Percentiles rank a stretch among this genome's conserved stretches.
Conservation (phyloP, 2,329 filamentous ascomycete species). For the Nigrospora oryzae region DNA sequence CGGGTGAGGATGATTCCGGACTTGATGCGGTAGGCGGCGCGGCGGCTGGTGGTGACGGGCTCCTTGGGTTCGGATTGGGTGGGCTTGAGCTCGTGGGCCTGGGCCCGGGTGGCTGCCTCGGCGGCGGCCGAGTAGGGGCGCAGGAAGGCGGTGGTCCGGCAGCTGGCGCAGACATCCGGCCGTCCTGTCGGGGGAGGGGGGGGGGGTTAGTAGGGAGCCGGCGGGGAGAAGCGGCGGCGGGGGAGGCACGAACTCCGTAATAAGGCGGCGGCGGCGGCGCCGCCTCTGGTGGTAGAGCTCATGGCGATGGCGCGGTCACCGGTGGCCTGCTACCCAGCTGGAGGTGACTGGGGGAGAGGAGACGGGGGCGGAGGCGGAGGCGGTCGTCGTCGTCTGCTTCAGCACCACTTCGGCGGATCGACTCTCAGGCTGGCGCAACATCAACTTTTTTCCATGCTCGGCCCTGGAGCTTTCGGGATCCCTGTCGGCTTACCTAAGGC, state of each 20-base stretch:
- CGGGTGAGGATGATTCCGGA: slow-evolving; percentile 78
- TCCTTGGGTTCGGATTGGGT: slow-evolving; percentile 21
- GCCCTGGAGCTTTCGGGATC: slow-evolving; percentile 3
- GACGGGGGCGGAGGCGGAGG: neutral
- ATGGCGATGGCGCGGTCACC: slow-evolving; percentile 20
- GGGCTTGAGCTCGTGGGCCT: slow-evolving; percentile 24
- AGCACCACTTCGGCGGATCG: neutral
- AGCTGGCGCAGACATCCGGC: slow-evolving; percentile 24
- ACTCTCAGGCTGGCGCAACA: slow-evolving; percentile 3
- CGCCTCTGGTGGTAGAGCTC: slow-evolving; percentile 50
- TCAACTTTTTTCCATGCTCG: slow-evolving; percentile 17
- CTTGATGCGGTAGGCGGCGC: slow-evolving; percentile 38
- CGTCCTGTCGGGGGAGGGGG: slow-evolving; percentile 17
- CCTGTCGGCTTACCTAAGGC: slow-evolving; percentile 1
- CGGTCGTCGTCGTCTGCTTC: too few relatives aligned
- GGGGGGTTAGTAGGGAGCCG: slow-evolving; percentile 20
- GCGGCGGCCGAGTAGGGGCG: slow-evolving; percentile 23
- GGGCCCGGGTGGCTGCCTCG: slow-evolving; percentile 25
- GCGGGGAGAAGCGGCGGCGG: slow-evolving; percentile 13
- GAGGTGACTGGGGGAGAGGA: slow-evolving; percentile 1
- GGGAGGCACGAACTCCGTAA: slow-evolving; percentile 37
- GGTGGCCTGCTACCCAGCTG: slow-evolving; percentile 7
- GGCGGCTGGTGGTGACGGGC: slow-evolving; percentile 15
- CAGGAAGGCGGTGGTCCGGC: slow-evolving; percentile 15
- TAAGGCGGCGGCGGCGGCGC: slow-evolving; percentile 37